Evolutionary conservation across 768 basidiomycete species (phyloP), one percentile per base, ranked within the genome.

Genomic region (Imleria badia): DNA sequence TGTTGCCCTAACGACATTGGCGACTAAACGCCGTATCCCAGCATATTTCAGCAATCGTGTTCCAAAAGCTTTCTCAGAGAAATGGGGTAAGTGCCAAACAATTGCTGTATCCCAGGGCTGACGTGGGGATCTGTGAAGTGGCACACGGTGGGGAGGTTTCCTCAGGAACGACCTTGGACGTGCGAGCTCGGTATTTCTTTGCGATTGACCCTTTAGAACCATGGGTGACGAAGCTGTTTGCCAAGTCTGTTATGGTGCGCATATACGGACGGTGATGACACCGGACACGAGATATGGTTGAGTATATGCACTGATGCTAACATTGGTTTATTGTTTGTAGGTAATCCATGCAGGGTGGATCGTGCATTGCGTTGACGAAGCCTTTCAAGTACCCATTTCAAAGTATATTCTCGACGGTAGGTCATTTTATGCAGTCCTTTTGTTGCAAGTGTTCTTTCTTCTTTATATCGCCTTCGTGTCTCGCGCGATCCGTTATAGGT

Each of bases 341-440:
- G 69, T 70, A 13, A 60, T 70, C 19, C 71, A 70, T 41, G 71
- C 50, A 12, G 65, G 61, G 5, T 70, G 69, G 69, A 70, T 70
- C 44, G 34, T 45, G 29, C 66, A 71, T 46, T 70, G 71, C 50
- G 46, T 67, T 52, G 58, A 66, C 9, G 48, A 60, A 33, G 55
- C 48, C 1, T 72, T 70, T 41, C 54, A 34, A 19, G 65, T 67
- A 34, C 62, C 69, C 15, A 57, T 72, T n/a, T 15, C 63, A 49
- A 44, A 58, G 34, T 70, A 70, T 41, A 54, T 70, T 31, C 67
- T 70, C 23, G 69, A 70, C 19, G 71, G 71, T 70, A 62, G 29
- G 66, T 51, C 15, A 42, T 55, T 39, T 48, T 41, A 45, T 39
- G 22, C 39, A 20, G 49, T 49, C 20, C 23, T 39, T 20, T 3